Evolutionary conservation across 257 asterid species (phyloP), one percentile per base, ranked within the genome.

Genomic region (Apocynum venetum): DNA sequence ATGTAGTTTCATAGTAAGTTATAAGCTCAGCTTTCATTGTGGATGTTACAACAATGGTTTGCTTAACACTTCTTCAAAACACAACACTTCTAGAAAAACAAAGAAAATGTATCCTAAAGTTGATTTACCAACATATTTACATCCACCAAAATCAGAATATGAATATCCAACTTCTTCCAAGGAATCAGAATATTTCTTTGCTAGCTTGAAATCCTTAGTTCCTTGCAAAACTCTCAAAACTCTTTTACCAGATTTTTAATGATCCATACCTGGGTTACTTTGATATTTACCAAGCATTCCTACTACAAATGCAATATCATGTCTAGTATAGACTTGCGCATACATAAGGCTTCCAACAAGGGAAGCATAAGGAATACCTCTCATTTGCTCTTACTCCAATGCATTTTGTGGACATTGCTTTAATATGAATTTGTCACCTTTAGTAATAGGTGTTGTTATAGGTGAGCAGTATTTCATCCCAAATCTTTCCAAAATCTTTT

Each of bases 101-200:
- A 72, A 31, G n/a, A 72, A 72, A 52, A 72, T 25, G 46, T 72
- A 72, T 51, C 76, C 11, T 6, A 46, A 72, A 51, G 76, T 48
- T 49, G 47, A 72, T 51, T 72, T 72, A 9, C 47, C 41, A 46
- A 6, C n/a, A 6, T 72, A 47, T 35, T 46, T 10, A 31, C 61
- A 71, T 43, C 60, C 17, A 48, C 15, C 17, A 2, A 43, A 71
- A 71, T 71, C 19, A 0, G 57, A 46, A 52, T 47, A 15, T 43
- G 43, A 71, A 71, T 48, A 71, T 46, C 57, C 59, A 46, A 71
- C 4, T 1, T 2, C 7, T 15, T 64, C 11, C 14, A 35, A 44
- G 47, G 47, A 44, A 44, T 44, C 47, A 44, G 47, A 44, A 44
- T 44, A 44, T 6, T 44, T 44, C 4, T 44, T 4, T 13, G 44